Conservation (phyloP, 768 basidiomycete species). For the Saitozyma sp. region DNA sequence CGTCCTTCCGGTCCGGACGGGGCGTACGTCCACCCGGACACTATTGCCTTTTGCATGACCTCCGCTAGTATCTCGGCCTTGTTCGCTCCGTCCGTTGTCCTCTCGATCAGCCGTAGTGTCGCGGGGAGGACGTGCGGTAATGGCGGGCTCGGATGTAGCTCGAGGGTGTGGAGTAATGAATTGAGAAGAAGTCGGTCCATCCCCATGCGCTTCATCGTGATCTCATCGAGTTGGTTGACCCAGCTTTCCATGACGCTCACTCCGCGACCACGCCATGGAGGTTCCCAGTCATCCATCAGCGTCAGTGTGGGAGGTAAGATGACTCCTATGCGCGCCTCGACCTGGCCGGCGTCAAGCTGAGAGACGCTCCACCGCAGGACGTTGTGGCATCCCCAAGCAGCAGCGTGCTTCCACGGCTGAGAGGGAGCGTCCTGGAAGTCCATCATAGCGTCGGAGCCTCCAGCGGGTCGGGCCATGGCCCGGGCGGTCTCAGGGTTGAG, state of each 20-base stretch:
- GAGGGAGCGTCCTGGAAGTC: conserved; percentile 36
- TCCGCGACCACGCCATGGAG: conserved; percentile 39
- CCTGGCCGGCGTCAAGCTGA: conserved; percentile 9
- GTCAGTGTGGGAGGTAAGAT: conserved; percentile 49
- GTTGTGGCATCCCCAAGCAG: conserved; percentile 34
- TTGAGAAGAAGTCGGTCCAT: conserved; percentile 45
- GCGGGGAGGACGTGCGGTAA: conserved; percentile 27
- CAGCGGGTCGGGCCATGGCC: conserved; percentile 34
- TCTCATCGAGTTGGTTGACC: conserved; percentile 27
- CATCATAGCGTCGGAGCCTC: conserved; percentile 26
- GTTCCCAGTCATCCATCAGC: conserved; percentile 51
- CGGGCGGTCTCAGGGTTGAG: conserved; percentile 28
- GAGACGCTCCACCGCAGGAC: conserved; percentile 24
- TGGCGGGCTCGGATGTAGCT: conserved; percentile 41
- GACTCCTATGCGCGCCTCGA: conserved; percentile 37
- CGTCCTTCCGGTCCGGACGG: conserved; percentile 37
- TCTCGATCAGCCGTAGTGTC: conserved; percentile 24
- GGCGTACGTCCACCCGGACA: conserved; percentile 49
- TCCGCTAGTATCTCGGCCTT: conserved; percentile 28
- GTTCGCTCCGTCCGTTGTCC: conserved; percentile 17
- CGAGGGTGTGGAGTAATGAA: conserved; percentile 46
- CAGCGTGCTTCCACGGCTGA: conserved; percentile 30
- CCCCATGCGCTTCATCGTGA: conserved; percentile 47
- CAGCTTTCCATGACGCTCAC: conserved; percentile 29
- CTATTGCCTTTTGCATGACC: conserved; percentile 45